Evolutionary conservation across 805 yeast species (phyloP), one percentile per base, ranked within the genome.

Genomic region (Monosporozyma aquatica): DNA sequence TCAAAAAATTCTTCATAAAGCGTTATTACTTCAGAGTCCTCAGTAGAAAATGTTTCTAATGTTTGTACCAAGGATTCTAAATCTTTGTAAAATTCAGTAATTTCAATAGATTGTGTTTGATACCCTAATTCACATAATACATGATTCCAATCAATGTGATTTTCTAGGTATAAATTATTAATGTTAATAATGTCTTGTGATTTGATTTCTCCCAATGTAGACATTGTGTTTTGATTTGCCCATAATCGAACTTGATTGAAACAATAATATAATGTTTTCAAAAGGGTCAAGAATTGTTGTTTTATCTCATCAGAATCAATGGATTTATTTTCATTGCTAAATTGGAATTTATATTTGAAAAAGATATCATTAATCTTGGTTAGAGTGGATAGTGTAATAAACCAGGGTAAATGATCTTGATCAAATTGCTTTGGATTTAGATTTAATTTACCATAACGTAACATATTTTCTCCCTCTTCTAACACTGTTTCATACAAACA

Each of bases 31-130:
- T 18, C 21, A 29, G 66, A 66, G n/a, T 71, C 76, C 28, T 64
- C 67, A 8, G 64, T 68, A 41, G 76, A 71, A 36, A 69, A 53
- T 10, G 53, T 47, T 38, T 58, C 58, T 28, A 61, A 46, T 2
- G 59, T 53, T 40, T 69, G 75, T 0, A 80, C 81, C 22, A 87
- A 61, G 1, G 89, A 76, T 26, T 74, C 65, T 51, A 80, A 70
- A 55, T 87, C 95, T 14, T 65, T 58, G 59, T 79, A 82, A 21
- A 69, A 65, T 48, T 84, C 94, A 0, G 87, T 75, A 23, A 87
- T 68, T 6, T 64, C 62, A 18, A 82, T 56, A 0, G 89, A 83
- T 21, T 75, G 76, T 6, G 67, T 64, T 29, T 70, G 68, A 38
- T 74, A 65, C 6, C 72, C 71, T 42, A 74, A 58, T n/a, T 67